Conservation (phyloP, 2,329 filamentous ascomycete genomes). For the Thyridium curvatum region DNA sequence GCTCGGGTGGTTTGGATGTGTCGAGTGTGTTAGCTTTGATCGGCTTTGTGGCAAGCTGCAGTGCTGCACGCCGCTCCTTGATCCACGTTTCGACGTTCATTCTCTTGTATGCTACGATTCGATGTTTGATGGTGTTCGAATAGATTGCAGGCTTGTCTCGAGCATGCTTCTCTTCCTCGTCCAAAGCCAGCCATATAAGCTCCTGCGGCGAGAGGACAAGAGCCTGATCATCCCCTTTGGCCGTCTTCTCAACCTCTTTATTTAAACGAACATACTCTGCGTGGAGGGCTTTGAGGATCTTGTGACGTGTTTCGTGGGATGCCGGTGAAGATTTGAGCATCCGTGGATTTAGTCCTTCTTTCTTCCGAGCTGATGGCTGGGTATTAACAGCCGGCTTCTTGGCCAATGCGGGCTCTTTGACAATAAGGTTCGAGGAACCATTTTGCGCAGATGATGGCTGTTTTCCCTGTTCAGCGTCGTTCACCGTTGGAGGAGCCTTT, state of each 20-base stretch:
- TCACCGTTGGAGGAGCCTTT: conserved; percentile 1
- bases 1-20: conserved; percentile 27
- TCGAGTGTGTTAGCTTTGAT: conserved; percentile 11
- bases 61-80: conserved; percentile 37
- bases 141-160: conserved; percentile 66
- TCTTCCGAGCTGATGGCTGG: conserved; percentile 16
- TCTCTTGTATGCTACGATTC: conserved; percentile 68
- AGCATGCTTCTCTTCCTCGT: conserved; percentile 74
- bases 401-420: no score
- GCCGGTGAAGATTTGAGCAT: conserved; percentile 53
- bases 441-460: no score
- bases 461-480: no score
- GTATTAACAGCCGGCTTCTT: neutral
- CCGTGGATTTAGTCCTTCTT: conserved; percentile 61
- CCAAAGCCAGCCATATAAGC: conserved; percentile 61
- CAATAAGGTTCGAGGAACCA: no score
- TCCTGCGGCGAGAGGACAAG: conserved; percentile 58
- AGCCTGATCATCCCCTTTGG: conserved; percentile 38
- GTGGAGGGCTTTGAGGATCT: conserved; percentile 58
- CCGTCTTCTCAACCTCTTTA: conserved; percentile 47
- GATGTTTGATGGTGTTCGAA: conserved; percentile 75
- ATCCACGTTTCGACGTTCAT: conserved; percentile 71
- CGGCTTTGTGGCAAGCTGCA: conserved; percentile 24
- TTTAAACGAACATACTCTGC: conserved; percentile 63
- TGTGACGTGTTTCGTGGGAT: conserved; percentile 47